Evolutionary conservation across 345 rosid species (phyloP).

Genomic region (Citrus maxima): DNA sequence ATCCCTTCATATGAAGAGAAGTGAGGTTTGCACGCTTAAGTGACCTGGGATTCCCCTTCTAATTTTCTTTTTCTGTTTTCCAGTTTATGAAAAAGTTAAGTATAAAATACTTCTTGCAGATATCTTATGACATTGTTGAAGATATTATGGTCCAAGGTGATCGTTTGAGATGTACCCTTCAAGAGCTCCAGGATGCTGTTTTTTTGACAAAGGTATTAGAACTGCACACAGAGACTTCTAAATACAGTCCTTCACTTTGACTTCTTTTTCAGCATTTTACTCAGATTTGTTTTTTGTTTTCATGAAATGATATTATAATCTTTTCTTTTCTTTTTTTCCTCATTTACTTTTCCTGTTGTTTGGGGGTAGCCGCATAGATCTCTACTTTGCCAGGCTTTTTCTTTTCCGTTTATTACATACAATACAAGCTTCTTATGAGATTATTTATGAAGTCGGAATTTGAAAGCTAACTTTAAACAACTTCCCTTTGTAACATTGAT

Average conservation of each 20-base stretch:
- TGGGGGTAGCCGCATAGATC: neutral
- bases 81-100: neutral
- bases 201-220: slow-evolving; percentile 65
- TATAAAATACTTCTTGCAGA: slow-evolving; percentile 34
- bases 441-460: neutral
- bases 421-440: neutral
- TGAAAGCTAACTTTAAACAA: neutral
- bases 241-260: neutral
- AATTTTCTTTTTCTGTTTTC: neutral
- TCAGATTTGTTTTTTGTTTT: neutral
- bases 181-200: slow-evolving; percentile 92
- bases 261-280: neutral
- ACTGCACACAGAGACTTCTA: neutral
- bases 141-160: slow-evolving; percentile 78
- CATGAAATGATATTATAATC: neutral
- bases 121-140: slow-evolving; percentile 75
- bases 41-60: slow-evolving; percentile 5
- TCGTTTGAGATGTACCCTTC: slow-evolving; percentile 60
- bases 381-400: neutral
- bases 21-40: slow-evolving; percentile 50
- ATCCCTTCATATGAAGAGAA: slow-evolving; percentile 65
- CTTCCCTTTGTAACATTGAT: neutral
- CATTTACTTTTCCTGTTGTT: neutral
- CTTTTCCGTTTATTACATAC: neutral
- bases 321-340: too few species aligned